Percentiles rank a stretch among this genome's conserved stretches.
These are phyloP conservation scores for Postia placenta DNA, from an alignment of 768 basidiomycete genomes.

Conservation along the genomic window DNA sequence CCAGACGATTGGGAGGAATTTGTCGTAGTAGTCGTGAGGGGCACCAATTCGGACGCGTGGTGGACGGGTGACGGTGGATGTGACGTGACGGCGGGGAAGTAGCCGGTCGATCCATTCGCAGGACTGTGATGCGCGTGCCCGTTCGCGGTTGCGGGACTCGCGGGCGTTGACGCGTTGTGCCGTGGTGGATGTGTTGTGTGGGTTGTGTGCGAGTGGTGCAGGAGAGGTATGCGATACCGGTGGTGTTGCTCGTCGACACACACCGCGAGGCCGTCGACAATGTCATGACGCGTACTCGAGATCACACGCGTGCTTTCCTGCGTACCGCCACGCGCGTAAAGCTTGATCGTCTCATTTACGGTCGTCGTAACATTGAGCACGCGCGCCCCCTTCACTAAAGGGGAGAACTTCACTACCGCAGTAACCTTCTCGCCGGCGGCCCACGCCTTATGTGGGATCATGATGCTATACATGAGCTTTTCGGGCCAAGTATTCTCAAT, in stretches of 20 bases:
- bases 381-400: slow-evolving; percentile 76
- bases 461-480: slow-evolving; percentile 93
- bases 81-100: slow-evolving; percentile 14
- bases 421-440: slow-evolving; percentile 84
- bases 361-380: slow-evolving; percentile 62
- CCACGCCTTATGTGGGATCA: slow-evolving; percentile 94
- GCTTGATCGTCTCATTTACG: slow-evolving; percentile 69
- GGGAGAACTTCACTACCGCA: slow-evolving; percentile 80
- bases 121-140: neutral
- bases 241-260: slow-evolving; percentile 24
- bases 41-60: slow-evolving; percentile 17
- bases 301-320: slow-evolving; percentile 61
- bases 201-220: slow-evolving; percentile 11
- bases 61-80: slow-evolving; percentile 11
- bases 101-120: slow-evolving; percentile 4
- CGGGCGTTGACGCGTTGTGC: neutral
- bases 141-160: slow-evolving; percentile 2
- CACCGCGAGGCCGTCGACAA: slow-evolving; percentile 50
- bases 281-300: slow-evolving; percentile 60
- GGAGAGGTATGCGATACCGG: slow-evolving; percentile 20
- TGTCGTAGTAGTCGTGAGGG: slow-evolving; percentile 21
- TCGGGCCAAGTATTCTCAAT: slow-evolving; percentile 97
- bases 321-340: slow-evolving; percentile 44
- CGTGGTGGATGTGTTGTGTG: slow-evolving; percentile 1
- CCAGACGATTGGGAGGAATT: slow-evolving; percentile 17